These are phyloP conservation scores for Aspergillus viridinutans DNA, from an alignment of 2,329 filamentous ascomycete species.

Conservation along the genomic window DNA sequence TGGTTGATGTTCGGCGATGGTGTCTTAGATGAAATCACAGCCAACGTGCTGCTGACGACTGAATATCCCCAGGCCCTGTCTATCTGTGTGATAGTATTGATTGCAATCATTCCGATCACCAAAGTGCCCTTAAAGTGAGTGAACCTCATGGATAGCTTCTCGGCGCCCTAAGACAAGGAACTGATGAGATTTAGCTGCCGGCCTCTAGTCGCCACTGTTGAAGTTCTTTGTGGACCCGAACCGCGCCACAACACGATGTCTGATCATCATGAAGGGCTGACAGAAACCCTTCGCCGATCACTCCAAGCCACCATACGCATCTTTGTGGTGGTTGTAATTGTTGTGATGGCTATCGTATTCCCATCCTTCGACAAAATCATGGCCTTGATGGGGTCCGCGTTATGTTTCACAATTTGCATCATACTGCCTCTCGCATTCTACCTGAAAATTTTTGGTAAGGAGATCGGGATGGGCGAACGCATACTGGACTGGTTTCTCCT, in stretches of 20 bases:
- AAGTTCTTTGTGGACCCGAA: constrained; percentile 74
- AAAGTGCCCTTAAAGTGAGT: constrained; percentile 80
- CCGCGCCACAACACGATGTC: constrained; percentile 36
- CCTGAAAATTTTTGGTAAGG: constrained; percentile 76
- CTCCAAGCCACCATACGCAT: constrained; percentile 62
- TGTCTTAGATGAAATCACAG: constrained; percentile 85
- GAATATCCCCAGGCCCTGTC: constrained; percentile 72
- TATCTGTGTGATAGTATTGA: constrained; percentile 77
- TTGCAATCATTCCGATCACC: constrained; percentile 88
- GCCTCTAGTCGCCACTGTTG: constrained; percentile 79
- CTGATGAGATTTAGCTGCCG: constrained; percentile 53
- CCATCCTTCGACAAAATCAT: constrained; percentile 87
- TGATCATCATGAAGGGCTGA: constrained; percentile 22
- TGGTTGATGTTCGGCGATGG: constrained; percentile 91
- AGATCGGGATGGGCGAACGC: constrained; percentile 62
- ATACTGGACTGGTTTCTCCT: constrained; percentile 66
- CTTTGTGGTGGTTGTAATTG: constrained; percentile 64
- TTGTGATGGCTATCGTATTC: constrained; percentile 68
- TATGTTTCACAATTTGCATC: constrained; percentile 92
- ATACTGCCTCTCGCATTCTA: constrained; percentile 87
- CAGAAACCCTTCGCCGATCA: constrained; percentile 52
- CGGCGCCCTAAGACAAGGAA: neutral
- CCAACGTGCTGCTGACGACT: constrained; percentile 72
- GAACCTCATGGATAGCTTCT: neutral
- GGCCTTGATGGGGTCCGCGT: constrained; percentile 80